Evolutionary conservation across 768 basidiomycete genomes (phyloP), one percentile per base, ranked within the genome.

Genomic region (Glaciozyma martinii): DNA sequence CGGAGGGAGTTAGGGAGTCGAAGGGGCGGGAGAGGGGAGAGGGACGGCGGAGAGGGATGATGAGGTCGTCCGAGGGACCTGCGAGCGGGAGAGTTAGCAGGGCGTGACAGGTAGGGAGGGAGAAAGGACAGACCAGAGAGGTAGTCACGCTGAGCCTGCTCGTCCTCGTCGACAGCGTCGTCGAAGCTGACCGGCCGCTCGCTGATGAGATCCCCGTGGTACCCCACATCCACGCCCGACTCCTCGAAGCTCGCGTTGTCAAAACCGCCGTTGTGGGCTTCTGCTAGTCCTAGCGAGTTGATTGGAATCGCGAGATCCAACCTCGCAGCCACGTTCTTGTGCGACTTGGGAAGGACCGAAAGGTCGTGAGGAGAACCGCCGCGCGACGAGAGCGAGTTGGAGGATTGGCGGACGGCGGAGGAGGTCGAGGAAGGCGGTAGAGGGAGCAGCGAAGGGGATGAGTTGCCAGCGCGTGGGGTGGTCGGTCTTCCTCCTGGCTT

Each of bases 191-290:
- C 25, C 40, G 27, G 25, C 6, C 13, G 3, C 7, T n/a, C 55
- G 5, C 56, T 43, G 42, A 29, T 29, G 42, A 44, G 40, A 19
- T 66, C 65, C 23, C 68, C 68, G 13, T 63, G 56, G 68, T 66
- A 70, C 1, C 68, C 68, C 52, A 50, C 55, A 60, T 70, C 68
- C 50, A 70, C 59, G 2, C 55, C 47, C 33, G 32, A 19, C 44
- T 55, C 54, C 25, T 27, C 8, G n/a, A 37, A 19, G 27, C 47
- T n/a, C 27, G 56, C 43, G n/a, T 37, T 33, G 32, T 49, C 64
- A 7, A 12, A 42, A 21, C 61, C 59, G 27, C 61, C 59, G 62
- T 63, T 58, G 1, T 29, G 44, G n/a, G 67, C 49, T n/a, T n/a
- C 49, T 5, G n/a, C 49, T 60, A 5, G 63, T 23, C 13, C 25